Evolutionary conservation across 2,329 filamentous ascomycete genomes (phyloP).

Genomic region (Botryotinia narcissicola): DNA sequence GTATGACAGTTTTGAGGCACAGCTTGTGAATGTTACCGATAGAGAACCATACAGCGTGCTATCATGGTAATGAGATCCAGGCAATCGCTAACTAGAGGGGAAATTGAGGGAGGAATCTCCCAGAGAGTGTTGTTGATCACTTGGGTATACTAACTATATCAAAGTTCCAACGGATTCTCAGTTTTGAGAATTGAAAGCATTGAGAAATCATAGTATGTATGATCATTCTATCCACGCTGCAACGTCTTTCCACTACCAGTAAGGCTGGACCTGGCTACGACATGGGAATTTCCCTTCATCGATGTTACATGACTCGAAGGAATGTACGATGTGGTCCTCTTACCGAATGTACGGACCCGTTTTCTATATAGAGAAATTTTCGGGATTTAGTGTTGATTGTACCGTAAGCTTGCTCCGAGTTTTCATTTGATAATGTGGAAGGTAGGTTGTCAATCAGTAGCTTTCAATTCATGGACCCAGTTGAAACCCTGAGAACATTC

Average conservation of each 20-base stretch:
- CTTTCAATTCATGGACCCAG: not conserved
- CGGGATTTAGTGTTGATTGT: not conserved
- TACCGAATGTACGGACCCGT: slow-evolving; percentile 7
- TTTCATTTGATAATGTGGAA: not conserved
- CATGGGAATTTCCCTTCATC: not conserved
- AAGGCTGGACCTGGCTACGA: not conserved
- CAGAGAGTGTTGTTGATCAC: rapidly evolving
- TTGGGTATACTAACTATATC: not conserved
- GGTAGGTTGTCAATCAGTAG: not conserved
- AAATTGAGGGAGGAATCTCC: not conserved
- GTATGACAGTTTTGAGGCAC: not conserved
- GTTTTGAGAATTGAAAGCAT: not conserved
- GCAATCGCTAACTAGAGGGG: not conserved
- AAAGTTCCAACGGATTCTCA: not conserved
- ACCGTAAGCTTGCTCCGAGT: not conserved
- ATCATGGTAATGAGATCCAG: not conserved
- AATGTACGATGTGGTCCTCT: not conserved
- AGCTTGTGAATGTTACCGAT: not conserved
- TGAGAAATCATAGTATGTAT: not conserved
- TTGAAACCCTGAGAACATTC: rapidly evolving
- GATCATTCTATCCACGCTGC: too few relatives aligned
- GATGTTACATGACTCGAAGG: not conserved
- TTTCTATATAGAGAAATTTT: not conserved
- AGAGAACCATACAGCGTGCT: not conserved
- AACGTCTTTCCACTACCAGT: too few relatives aligned